Conservation (phyloP, 2,329 filamentous ascomycete species). For the Lasiodiplodia sp. region DNA sequence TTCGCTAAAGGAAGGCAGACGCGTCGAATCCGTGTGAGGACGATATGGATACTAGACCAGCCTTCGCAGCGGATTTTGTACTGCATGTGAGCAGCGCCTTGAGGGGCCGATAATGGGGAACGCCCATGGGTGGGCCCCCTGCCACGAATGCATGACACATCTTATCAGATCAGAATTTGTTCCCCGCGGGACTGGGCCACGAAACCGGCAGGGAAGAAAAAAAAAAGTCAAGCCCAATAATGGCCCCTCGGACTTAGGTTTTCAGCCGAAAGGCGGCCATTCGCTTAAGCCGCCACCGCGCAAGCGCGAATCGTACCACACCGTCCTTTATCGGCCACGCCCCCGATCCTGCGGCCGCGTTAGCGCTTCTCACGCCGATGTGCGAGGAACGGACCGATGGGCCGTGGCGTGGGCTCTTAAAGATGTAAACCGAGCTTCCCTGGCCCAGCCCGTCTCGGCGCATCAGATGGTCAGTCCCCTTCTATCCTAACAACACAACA, state of each 20-base stretch:
- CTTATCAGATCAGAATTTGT: conserved; percentile 15
- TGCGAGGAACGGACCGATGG: neutral
- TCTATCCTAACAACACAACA: neutral
- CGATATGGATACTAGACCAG: neutral
- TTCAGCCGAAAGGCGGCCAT: neutral
- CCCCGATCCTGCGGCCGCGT: neutral
- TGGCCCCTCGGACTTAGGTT: neutral
- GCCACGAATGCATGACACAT: conserved; percentile 12
- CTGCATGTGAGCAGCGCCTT: neutral
- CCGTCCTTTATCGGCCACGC: neutral
- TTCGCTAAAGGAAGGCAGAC: neutral
- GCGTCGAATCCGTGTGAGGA: neutral
- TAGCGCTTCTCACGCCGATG: neutral
- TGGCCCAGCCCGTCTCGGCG: neutral
- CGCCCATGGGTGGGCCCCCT: neutral
- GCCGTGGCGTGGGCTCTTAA: conserved; percentile 1
- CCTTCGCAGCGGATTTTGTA: conserved; percentile 1
- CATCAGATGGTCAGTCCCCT: neutral
- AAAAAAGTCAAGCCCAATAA: neutral
- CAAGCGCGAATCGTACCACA: conserved; percentile 11
- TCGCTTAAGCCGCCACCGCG: conserved; percentile 2
- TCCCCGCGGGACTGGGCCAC: neutral
- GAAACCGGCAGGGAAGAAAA: neutral
- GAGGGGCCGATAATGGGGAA: neutral
- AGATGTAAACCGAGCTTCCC: conserved; percentile 13